Percentiles rank a stretch among this genome's conserved stretches.
These are phyloP conservation scores for Eremochloa ophiuroides DNA, from an alignment of 176 grass and related monocot species.

Conservation along the genomic window DNA sequence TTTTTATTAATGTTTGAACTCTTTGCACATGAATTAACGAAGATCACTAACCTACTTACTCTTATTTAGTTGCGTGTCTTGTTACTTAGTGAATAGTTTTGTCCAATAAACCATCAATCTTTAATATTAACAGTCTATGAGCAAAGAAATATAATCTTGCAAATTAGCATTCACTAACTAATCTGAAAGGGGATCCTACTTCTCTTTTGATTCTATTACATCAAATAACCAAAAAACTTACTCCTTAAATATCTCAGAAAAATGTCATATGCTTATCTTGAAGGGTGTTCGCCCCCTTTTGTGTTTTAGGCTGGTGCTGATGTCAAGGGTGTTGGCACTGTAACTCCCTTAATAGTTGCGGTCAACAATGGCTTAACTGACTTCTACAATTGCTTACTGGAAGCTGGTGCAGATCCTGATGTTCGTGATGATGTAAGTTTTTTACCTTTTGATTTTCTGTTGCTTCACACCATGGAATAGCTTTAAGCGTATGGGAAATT, in stretches of 20 bases:
- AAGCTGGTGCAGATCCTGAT: slow-evolving; percentile 39
- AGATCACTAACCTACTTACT: background rate
- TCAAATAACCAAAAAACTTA: background rate
- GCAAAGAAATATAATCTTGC: background rate
- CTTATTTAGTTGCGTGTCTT: background rate
- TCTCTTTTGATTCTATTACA: background rate
- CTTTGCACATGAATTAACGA: background rate
- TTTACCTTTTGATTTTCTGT: background rate
- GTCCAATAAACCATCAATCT: background rate
- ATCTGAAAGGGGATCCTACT: background rate
- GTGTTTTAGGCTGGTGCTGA: slow-evolving; percentile 38
- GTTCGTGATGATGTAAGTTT: slow-evolving; percentile 33
- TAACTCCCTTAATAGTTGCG: slow-evolving; percentile 20
- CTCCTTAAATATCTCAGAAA: background rate
- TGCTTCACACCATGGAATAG: background rate
- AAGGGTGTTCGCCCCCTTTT: slow-evolving; percentile 1
- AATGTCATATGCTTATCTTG: background rate
- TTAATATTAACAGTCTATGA: background rate
- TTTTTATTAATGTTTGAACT: background rate
- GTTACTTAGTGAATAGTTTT: background rate
- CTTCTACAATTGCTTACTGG: slow-evolving; percentile 18
- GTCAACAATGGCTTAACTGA: slow-evolving; percentile 22
- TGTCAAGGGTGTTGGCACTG: slow-evolving; percentile 25
- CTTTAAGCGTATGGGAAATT: background rate
- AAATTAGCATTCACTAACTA: background rate